A percentile compares a stretch with the other conserved stretches of the same genome.
Evolutionary conservation across 2,329 filamentous ascomycete species (phyloP).

Genomic region (Colletotrichum musae): DNA sequence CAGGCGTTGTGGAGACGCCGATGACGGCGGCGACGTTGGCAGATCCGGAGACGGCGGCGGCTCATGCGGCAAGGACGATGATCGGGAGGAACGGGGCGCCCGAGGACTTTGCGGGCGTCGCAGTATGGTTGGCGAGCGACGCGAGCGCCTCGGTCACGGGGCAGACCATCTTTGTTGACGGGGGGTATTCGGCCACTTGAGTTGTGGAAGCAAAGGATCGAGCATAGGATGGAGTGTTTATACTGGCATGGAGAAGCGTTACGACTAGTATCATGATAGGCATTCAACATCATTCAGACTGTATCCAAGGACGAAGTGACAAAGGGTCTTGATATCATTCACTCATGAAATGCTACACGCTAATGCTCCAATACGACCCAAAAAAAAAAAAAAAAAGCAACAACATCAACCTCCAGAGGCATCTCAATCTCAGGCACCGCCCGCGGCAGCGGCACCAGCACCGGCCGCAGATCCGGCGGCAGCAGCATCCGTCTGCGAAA

Average conservation of each 20-base stretch:
- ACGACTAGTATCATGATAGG: no score
- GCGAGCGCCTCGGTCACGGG: constrained; percentile 51
- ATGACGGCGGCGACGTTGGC: constrained; percentile 45
- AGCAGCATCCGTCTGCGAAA: neutral
- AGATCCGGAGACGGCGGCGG: constrained; percentile 43
- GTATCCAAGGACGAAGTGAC: no score
- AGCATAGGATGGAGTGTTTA: no score
- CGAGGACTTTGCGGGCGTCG: constrained; percentile 50
- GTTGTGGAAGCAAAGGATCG: no score
- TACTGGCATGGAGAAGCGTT: no score
- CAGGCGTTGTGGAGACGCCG: constrained; percentile 49
- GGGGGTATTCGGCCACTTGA: constrained; percentile 51
- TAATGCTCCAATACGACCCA: no score
- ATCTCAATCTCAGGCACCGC: no score
- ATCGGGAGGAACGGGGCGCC: constrained; percentile 50
- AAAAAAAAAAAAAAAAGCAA: no score
- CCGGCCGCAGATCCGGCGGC: neutral
- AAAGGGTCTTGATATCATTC: no score
- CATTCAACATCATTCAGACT: no score
- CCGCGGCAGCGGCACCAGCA: neutral
- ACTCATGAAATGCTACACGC: no score
- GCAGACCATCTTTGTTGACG: constrained; percentile 53
- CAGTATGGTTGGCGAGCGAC: constrained; percentile 49
- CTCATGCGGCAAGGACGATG: constrained; percentile 49
- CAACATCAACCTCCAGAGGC: no score